These are phyloP conservation scores for Fusarium verrucosum DNA, from an alignment of 2,329 filamentous ascomycete species.

Conservation along the genomic window DNA sequence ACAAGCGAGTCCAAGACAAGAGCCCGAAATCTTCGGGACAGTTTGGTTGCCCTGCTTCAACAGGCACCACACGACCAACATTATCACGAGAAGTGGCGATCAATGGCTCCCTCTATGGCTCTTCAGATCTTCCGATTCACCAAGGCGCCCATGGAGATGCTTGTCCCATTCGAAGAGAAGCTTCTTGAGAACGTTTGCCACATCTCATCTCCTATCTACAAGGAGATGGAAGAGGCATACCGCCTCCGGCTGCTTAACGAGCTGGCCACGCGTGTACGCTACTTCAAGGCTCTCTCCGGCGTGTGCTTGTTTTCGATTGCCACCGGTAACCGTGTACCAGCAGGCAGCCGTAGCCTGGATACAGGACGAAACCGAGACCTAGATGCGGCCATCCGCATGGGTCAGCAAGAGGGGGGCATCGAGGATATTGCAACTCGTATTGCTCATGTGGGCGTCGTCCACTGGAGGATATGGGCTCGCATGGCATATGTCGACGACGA, in stretches of 20 bases:
- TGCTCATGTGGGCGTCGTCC: constrained; percentile 83
- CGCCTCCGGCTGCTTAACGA: constrained; percentile 59
- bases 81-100: constrained; percentile 60
- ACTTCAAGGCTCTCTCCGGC: constrained; percentile 62
- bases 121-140: constrained; percentile 68
- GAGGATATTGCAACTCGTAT: constrained; percentile 79
- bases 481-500: constrained; percentile 71
- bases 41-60: constrained; percentile 64
- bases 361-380: constrained; percentile 45
- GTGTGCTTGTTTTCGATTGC: constrained; percentile 65
- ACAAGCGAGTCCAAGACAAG: constrained; percentile 55
- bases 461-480: constrained; percentile 89
- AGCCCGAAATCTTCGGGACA: constrained; percentile 60
- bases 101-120: constrained; percentile 62
- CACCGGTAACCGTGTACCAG: constrained; percentile 60
- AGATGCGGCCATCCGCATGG: constrained; percentile 52
- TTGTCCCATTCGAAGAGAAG: constrained; percentile 60
- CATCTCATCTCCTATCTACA: constrained; percentile 56
- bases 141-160: constrained; percentile 59
- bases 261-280: constrained; percentile 59
- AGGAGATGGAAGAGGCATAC: constrained; percentile 60
- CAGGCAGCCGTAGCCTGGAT: constrained; percentile 50
- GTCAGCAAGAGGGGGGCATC: constrained; percentile 63
- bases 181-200: constrained; percentile 57
- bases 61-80: constrained; percentile 56